Evolutionary conservation across 495 filamentous ascomycete genomes (phyloP).

Genomic region (Talaromyces stipitatus): DNA sequence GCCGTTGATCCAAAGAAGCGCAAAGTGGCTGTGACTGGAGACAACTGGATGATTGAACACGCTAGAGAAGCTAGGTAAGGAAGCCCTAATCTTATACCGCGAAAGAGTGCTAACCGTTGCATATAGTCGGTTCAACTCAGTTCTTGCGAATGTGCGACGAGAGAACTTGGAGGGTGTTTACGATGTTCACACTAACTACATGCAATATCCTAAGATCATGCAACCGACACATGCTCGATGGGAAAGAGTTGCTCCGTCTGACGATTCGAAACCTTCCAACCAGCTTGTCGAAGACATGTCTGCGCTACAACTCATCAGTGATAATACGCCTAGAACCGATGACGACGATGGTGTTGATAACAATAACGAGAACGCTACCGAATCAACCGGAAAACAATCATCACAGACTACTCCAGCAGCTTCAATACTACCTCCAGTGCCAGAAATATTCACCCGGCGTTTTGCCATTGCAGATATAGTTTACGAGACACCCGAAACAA

Average conservation of each 20-base stretch:
- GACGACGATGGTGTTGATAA: conserved; percentile 6
- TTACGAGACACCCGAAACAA: conserved; percentile 52
- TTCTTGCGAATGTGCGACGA: conserved; percentile 55
- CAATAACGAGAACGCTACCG: conserved; percentile 3
- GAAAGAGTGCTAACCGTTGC: background rate
- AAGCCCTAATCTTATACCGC: background rate
- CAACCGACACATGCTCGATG: conserved; percentile 84
- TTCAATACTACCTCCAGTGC: conserved; percentile 53
- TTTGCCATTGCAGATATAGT: conserved; percentile 68
- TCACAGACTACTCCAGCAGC: background rate
- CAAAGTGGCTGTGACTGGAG: conserved; percentile 79
- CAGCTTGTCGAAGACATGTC: conserved; percentile 30
- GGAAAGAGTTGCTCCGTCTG: conserved; percentile 51
- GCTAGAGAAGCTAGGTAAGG: conserved; percentile 79
- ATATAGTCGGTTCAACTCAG: conserved; percentile 71
- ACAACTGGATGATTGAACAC: conserved; percentile 98
- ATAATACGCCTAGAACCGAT: conserved; percentile 9
- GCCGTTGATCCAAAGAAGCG: conserved; percentile 66
- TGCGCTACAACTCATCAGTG: conserved; percentile 29
- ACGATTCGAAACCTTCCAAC: conserved; percentile 14
- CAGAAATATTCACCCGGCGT: conserved; percentile 59
- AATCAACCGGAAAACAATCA: background rate
- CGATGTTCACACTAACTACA: conserved; percentile 84
- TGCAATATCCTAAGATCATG: conserved; percentile 80
- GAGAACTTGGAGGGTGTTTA: conserved; percentile 71